A percentile compares a stretch with the other conserved stretches of the same genome.
Conservation (phyloP, 1,139 yeast genomes). For the Pichia sp. region DNA sequence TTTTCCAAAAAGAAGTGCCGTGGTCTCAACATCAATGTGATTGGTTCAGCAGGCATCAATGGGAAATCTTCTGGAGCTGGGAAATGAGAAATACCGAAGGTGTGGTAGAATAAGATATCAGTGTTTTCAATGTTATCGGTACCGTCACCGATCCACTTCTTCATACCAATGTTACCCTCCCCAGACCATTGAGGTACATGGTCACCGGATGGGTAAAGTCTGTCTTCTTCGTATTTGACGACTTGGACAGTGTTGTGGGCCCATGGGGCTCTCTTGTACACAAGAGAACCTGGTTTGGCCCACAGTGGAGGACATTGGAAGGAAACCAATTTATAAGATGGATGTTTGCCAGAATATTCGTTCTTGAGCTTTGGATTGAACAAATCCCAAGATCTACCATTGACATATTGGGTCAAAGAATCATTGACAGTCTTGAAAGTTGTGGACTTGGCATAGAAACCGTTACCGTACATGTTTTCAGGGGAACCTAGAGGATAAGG, state of each 20-base stretch:
- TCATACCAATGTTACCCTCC: conserved; percentile 66
- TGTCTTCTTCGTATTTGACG: conserved; percentile 63
- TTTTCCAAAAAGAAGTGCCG: conserved; percentile 73
- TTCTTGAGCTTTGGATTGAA: conserved; percentile 66
- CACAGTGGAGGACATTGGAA: conserved; percentile 68
- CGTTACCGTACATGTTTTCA: conserved; percentile 74
- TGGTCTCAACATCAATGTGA: conserved; percentile 70
- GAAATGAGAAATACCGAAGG: conserved; percentile 80
- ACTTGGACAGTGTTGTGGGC: conserved; percentile 65
- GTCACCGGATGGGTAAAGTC: conserved; percentile 75
- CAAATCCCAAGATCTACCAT: conserved; percentile 75
- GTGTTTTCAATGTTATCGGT: conserved; percentile 58
- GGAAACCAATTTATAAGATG: conserved; percentile 74
- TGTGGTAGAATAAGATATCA: conserved; percentile 70
- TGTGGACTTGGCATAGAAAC: conserved; percentile 60
- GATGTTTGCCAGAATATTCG: conserved; percentile 69
- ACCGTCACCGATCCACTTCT: conserved; percentile 72
- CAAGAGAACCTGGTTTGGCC: conserved; percentile 72
- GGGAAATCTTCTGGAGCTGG: conserved; percentile 92
- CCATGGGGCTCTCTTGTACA: conserved; percentile 80
- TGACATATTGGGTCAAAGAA: conserved; percentile 60
- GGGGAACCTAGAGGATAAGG: conserved; percentile 58
- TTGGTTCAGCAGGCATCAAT: conserved; percentile 82
- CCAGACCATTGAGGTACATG: conserved; percentile 81
- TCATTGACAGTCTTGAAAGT: conserved; percentile 65